Base-by-base conservation (phyloP, 75 land plant species). In the Picea sitchensis region DNA sequence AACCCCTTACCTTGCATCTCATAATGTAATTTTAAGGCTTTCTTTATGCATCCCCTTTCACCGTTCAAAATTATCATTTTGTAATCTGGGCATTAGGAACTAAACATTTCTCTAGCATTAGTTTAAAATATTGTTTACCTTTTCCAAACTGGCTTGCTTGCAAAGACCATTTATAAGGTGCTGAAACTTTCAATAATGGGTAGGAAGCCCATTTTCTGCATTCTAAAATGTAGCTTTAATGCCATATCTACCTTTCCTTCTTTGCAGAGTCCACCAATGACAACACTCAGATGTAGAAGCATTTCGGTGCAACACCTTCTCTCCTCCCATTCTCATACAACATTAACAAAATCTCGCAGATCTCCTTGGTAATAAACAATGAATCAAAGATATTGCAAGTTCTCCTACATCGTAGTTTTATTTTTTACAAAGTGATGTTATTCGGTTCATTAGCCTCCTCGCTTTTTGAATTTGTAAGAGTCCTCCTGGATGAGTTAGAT, bases 161-260 rank as follows among this genome's bases (percentile, higher is more conserved):
- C 90, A 93, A 12, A 95, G 85, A 47, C 82, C 83, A 84, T 89
- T 85, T 57, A 95, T 59, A 30, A 92, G 61, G 14, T 78, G 57
- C 87, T 80, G 59, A 86, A 92, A 77, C 78, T 86, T 69, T 87
- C 63, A 1, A 78, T 76, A 82, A 86, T 80, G 56, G 86, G 63
- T 23, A 32, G 31, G 63, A 85, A 63, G 12, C 84, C 84, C 30
- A 44, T 82, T 64, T 82, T 78, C 56, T 63, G 77, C 72, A 85
- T 86, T 56, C 69, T 78, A 57, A 65, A 34, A 17, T 90, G n/a
- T 65, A 94, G 85, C 31, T 82, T 73, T 54, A 77, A 78, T 30
- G 92, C 92, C 82, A 88, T 88, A 47, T 87, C 73, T 59, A 65
- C 77, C 77, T 81, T 84, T 5, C 86, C 86, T 61, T 72, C 77